Evolutionary conservation across 352 stramenopile species (phyloP).

Genomic region (Globisporangium polare): DNA sequence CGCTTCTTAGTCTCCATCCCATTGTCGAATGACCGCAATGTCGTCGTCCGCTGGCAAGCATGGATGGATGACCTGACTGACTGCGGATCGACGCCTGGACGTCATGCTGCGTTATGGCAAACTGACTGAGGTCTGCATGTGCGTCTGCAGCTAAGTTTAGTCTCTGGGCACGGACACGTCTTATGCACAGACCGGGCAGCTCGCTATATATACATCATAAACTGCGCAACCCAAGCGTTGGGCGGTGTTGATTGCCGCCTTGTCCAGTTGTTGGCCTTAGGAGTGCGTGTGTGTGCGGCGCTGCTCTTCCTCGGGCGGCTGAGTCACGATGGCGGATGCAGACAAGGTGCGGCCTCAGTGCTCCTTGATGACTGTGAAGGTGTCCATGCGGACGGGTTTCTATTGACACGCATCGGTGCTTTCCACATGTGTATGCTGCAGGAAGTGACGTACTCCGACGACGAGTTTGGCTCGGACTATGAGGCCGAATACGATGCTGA

Average conservation of each 20-base stretch:
- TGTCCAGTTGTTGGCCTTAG: neutral
- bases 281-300: neutral
- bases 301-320: neutral
- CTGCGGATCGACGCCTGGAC: neutral
- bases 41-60: too few species aligned
- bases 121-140: neutral
- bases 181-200: neutral
- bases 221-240: neutral
- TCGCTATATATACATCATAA: neutral
- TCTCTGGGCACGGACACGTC: too few species aligned
- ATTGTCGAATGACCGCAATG: too few species aligned
- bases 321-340: slow-evolving; percentile 21
- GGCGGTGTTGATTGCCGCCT: neutral
- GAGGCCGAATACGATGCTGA: slow-evolving; percentile 22
- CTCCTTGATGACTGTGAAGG: neutral
- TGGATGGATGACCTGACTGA: neutral
- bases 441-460: slow-evolving; percentile 44
- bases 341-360: slow-evolving; percentile 5
- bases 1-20: too few species aligned
- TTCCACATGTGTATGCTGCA: slow-evolving; percentile 8
- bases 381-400: neutral
- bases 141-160: neutral
- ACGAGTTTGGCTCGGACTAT: slow-evolving; percentile 40
- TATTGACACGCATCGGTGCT: neutral
- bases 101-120: neutral